Evolutionary conservation across 2,329 filamentous ascomycete species (phyloP).

Genomic region (Lecanicillium sp.): DNA sequence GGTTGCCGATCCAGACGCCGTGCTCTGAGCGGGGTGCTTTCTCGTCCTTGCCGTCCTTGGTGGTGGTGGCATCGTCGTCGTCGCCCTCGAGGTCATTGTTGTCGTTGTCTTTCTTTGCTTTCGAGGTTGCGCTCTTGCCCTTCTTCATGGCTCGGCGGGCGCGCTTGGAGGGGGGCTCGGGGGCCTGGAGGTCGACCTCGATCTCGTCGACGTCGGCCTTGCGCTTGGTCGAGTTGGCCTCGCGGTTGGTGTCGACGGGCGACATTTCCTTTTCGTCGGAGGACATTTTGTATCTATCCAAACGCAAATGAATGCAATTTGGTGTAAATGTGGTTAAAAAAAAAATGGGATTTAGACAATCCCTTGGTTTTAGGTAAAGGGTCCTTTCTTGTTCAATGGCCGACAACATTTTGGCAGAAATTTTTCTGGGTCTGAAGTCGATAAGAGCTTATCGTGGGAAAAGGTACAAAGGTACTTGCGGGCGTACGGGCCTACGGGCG

Average conservation of each 20-base stretch:
- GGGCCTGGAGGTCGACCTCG: slow-evolving; percentile 82
- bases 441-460: slow-evolving; percentile 12
- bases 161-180: slow-evolving; percentile 93
- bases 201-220: slow-evolving; percentile 68
- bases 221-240: slow-evolving; percentile 50
- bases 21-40: slow-evolving; percentile 64
- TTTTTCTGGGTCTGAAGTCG: slow-evolving; percentile 7
- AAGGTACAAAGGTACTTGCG: neutral
- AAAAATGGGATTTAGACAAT: neutral
- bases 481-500: no score
- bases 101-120: slow-evolving; percentile 32
- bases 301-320: neutral
- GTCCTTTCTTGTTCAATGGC: neutral
- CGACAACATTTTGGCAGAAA: slow-evolving; percentile 1
- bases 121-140: slow-evolving; percentile 52
- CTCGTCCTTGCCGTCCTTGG: slow-evolving; percentile 29
- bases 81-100: slow-evolving; percentile 29
- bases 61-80: slow-evolving; percentile 33
- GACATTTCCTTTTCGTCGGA: slow-evolving; percentile 5
- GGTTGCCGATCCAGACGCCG: slow-evolving; percentile 93
- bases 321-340: neutral
- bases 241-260: slow-evolving; percentile 15
- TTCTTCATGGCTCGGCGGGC: slow-evolving; percentile 87
- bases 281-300: neutral
- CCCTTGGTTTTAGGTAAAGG: neutral